Evolutionary conservation across 306 rosid genomes (phyloP).

Genomic region (Gynostemma pentaphyllum): DNA sequence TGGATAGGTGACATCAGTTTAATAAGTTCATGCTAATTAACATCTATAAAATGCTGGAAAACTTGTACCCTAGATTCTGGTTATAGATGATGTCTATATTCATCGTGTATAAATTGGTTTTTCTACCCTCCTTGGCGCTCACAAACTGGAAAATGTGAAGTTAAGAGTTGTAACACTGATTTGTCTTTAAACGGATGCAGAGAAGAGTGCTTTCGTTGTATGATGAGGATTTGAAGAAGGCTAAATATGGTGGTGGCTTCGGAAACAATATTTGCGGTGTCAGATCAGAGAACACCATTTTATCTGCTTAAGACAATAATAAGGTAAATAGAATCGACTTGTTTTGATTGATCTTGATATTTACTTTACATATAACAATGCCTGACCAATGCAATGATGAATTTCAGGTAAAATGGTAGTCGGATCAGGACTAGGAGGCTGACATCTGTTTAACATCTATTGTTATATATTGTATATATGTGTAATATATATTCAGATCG

Average conservation of each 20-base stretch:
- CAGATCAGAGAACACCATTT: constrained; percentile 41
- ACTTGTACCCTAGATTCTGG: neutral
- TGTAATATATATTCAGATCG: neutral
- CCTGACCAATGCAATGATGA: neutral
- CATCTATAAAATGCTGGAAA: neutral
- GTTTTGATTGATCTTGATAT: neutral
- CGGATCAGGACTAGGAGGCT: neutral
- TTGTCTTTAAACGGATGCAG: constrained; percentile 22
- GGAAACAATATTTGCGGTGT: constrained; percentile 16
- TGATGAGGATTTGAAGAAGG: constrained; percentile 24
- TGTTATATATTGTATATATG: neutral
- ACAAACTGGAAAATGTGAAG: neutral
- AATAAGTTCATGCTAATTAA: neutral
- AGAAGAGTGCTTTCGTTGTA: constrained; percentile 50
- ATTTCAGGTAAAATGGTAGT: neutral
- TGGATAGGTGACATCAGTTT: no score
- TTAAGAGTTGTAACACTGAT: no score
- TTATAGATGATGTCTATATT: neutral
- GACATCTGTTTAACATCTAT: neutral
- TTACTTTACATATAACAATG: neutral
- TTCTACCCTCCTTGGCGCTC: neutral
- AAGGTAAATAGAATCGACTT: neutral
- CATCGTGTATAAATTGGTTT: neutral
- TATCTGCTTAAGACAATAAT: constrained; percentile 34
- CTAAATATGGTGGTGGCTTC: constrained; percentile 20